phyloP scores from a whole-genome alignment of 2,329 filamentous ascomycete species.

The Fusarium protoensiforme region DNA sequence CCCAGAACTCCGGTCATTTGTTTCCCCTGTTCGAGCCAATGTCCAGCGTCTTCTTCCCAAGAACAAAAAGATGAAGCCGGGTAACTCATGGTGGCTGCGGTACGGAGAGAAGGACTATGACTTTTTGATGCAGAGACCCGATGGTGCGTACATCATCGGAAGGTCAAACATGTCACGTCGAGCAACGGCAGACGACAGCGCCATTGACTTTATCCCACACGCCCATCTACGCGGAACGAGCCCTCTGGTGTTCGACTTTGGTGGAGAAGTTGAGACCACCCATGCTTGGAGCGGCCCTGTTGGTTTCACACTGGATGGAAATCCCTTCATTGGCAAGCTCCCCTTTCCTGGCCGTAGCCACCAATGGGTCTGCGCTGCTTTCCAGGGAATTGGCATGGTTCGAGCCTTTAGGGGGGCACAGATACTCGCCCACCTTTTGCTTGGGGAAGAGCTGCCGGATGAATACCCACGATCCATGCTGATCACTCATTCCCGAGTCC shows the following conservation, averaged over 20 bases:
- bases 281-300: constrained; percentile 20
- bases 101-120: constrained; percentile 42
- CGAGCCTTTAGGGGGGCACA: neutral
- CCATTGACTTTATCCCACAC: neutral
- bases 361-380: constrained; percentile 35
- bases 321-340: constrained; percentile 16
- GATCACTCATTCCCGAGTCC: neutral
- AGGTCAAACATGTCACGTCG: neutral
- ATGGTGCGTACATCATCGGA: constrained; percentile 4
- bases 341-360: constrained; percentile 20
- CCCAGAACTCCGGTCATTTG: constrained; percentile 32
- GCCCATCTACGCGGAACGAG: neutral
- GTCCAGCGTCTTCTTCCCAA: neutral
- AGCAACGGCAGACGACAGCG: neutral
- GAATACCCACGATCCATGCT: neutral
- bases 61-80: neutral
- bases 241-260: neutral
- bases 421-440: neutral
- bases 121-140: constrained; percentile 36
- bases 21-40: constrained; percentile 15
- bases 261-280: neutral
- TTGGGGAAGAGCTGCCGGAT: neutral
- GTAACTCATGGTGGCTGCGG: constrained; percentile 30
- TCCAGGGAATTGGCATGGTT: constrained; percentile 32
- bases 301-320: constrained; percentile 30